Evolutionary conservation across 2,329 filamentous ascomycete genomes (phyloP).

Genomic region (Zymoseptoria passerinii): DNA sequence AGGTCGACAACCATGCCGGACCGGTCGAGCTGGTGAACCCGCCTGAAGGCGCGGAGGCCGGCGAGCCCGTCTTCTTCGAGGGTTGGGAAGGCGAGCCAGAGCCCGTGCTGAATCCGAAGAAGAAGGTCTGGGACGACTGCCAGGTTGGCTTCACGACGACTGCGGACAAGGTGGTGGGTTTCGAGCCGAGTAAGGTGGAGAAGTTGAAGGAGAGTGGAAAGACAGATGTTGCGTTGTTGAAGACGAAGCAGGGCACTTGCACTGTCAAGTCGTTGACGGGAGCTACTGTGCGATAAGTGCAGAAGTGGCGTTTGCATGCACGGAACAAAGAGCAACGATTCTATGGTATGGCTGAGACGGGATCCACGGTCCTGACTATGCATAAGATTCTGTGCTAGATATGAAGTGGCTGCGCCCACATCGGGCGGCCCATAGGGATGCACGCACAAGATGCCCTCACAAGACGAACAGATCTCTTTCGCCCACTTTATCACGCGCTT

Average conservation of each 20-base stretch:
- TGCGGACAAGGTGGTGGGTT: slow-evolving; percentile 69
- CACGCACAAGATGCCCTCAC: background rate
- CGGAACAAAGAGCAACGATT: background rate
- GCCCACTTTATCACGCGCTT: background rate
- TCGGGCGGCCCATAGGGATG: background rate
- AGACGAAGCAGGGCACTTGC: slow-evolving; percentile 74
- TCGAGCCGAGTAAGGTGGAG: slow-evolving; percentile 71
- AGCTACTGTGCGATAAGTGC: slow-evolving; percentile 66
- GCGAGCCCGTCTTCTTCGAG: slow-evolving; percentile 85
- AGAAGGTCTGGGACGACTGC: slow-evolving; percentile 97
- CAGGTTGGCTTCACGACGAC: slow-evolving; percentile 95
- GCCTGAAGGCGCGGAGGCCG: slow-evolving; percentile 68
- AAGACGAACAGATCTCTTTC: background rate
- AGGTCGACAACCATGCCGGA: slow-evolving; percentile 74
- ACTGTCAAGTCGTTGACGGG: slow-evolving; percentile 73
- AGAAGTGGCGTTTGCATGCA: background rate
- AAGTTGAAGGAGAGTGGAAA: slow-evolving; percentile 58
- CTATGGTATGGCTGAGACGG: background rate
- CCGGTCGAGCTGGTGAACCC: slow-evolving; percentile 88
- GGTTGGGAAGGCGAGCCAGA: slow-evolving; percentile 92
- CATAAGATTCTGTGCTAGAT: background rate
- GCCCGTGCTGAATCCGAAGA: slow-evolving; percentile 93
- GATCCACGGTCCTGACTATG: background rate
- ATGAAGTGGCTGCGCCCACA: background rate
- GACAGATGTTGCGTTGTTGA: slow-evolving; percentile 52